Evolutionary conservation across 208 protist genomes (phyloP).

Genomic region (Trypanosoma brucei): DNA sequence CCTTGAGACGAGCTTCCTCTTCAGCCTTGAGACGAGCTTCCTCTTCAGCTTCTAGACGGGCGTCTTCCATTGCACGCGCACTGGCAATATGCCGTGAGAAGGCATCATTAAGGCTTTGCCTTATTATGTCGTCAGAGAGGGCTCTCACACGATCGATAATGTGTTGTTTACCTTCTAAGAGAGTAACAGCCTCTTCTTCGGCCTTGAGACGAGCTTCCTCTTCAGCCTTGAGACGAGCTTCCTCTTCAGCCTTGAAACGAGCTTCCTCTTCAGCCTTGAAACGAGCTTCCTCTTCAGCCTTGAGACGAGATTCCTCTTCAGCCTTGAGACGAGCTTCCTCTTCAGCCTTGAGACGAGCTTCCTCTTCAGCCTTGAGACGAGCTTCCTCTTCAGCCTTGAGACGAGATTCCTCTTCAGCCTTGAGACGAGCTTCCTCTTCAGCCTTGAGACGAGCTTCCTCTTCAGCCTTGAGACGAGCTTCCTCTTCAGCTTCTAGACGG

Average conservation of each 20-base stretch:
- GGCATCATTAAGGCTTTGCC: too few relatives aligned
- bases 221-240: not conserved
- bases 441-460: slow-evolving; percentile 6
- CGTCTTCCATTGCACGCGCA: not conserved
- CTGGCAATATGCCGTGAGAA: too few relatives aligned
- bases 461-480: slow-evolving; percentile 10
- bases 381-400: not conserved
- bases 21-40: slow-evolving; percentile 1
- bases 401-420: not conserved
- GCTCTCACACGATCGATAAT: too few relatives aligned
- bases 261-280: not conserved
- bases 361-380: not conserved
- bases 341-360: not conserved
- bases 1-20: not conserved
- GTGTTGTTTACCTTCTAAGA: too few relatives aligned
- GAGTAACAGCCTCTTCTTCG: not conserved
- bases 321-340: not conserved
- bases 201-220: slow-evolving; percentile 6
- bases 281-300: not conserved
- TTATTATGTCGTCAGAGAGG: too few relatives aligned
- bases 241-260: not conserved
- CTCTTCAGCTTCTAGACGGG: slow-evolving; percentile 2
- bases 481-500: slow-evolving; percentile 10
- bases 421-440: slow-evolving; percentile 7
- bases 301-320: not conserved